Conservation (phyloP, 2,329 filamentous ascomycete genomes). For the Colletotrichum lindemuthianum region DNA sequence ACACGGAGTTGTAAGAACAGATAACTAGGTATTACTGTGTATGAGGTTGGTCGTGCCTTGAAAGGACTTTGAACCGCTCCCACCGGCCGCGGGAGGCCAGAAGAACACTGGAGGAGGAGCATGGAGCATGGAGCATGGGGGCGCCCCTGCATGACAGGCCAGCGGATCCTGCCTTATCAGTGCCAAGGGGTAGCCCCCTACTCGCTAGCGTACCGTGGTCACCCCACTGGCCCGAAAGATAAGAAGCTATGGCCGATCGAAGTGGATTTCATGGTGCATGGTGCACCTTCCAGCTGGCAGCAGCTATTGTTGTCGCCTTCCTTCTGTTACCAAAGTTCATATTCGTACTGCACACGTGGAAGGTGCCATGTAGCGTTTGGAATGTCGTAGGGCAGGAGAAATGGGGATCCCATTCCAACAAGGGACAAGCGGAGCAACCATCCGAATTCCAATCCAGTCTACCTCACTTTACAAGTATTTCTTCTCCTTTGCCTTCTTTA, state of each 20-base stretch:
- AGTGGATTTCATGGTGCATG: not conserved
- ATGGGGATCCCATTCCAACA: not conserved
- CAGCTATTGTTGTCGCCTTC: not conserved
- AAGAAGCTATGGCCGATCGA: slow-evolving; percentile 29
- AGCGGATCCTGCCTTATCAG: slow-evolving; percentile 32
- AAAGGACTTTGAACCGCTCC: slow-evolving; percentile 2
- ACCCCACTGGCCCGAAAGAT: slow-evolving; percentile 32
- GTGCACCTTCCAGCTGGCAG: slow-evolving; percentile 25
- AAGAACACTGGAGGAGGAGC: not conserved
- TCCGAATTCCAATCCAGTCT: no score
- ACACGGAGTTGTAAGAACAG: no score
- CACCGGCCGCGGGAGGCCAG: not conserved
- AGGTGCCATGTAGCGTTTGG: no score
- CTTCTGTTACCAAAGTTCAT: no score
- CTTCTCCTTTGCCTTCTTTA: not conserved
- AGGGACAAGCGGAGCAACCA: no score
- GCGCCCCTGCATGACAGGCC: slow-evolving; percentile 9
- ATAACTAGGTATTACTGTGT: no score
- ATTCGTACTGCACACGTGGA: no score
- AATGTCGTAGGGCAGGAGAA: slow-evolving; percentile 5
- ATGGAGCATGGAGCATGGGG: slow-evolving; percentile 10
- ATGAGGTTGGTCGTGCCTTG: no score
- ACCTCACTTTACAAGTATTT: no score
- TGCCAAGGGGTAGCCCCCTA: slow-evolving; percentile 24
- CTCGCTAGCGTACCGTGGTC: not conserved